Base-by-base conservation (phyloP, 306 rosid species). In the Castanospermum australe region DNA sequence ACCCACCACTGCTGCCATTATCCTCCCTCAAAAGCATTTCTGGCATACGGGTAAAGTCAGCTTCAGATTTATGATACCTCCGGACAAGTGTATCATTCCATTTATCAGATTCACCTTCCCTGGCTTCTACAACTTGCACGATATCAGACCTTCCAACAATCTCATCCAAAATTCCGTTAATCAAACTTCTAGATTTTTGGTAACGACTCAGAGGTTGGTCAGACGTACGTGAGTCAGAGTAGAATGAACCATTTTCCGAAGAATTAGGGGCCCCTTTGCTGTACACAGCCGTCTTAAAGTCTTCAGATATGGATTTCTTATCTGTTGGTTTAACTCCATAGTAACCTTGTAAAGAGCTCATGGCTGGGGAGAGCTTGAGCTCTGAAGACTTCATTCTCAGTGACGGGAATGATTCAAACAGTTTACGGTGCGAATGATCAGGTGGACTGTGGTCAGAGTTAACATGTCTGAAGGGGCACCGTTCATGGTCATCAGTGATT, bases 51-150 rank as follows among this genome's bases (percentile, higher is more conserved):
- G 73, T 44, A 42, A 87, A 75, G 71, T 81, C 84, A 2, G 83
- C 88, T 68, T 84, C 92, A 21, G 93, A 89, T 75, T 86, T 92
- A 84, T 87, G 89, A 51, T 84, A 84, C 83, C 90, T 80, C 75
- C 87, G 47, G 7, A 81, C 33, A 28, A 68, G 77, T 79, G 87
- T 84, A 12, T 85, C 88, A 8, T 71, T 84, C 85, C 84, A 55
- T 71, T 69, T 86, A 77, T 64, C 73, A 28, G 81, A 10, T 18
- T 87, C 89, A 5, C 55, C 76, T 47, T 89, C 87, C 41, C 61
- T 39, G 0, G 81, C 70, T 71, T 75, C 87, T 25, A 32, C 15
- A 32, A 24, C 67, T 38, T 82, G 73, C 32, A 18, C 11, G 18
- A 15, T 9, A 50, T 78, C 86, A 9, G 65, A 54, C 2, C 42